These are phyloP conservation scores for Fusarium ambrosium DNA, from an alignment of 2,329 filamentous ascomycete species.

Conservation along the genomic window DNA sequence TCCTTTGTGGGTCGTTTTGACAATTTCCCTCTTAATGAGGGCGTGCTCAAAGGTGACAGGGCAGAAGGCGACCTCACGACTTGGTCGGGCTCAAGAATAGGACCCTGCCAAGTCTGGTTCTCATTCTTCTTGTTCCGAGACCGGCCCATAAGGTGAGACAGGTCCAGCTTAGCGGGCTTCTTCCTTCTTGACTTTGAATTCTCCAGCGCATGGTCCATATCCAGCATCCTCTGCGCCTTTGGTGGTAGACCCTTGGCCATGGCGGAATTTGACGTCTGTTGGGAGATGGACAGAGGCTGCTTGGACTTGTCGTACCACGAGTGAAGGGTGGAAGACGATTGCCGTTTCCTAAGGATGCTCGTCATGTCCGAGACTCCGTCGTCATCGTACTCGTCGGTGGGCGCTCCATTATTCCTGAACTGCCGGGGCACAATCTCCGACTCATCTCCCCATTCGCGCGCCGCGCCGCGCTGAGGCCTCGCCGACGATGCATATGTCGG, in stretches of 20 bases:
- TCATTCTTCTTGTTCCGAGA: constrained; percentile 48
- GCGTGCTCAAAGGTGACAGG: constrained; percentile 54
- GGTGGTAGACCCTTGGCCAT: constrained; percentile 68
- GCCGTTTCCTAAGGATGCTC: constrained; percentile 60
- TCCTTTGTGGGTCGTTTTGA: constrained; percentile 56
- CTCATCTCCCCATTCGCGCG: constrained; percentile 45
- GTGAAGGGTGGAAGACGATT: constrained; percentile 68
- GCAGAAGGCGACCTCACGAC: constrained; percentile 59
- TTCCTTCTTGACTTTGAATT: constrained; percentile 49
- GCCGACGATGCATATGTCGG: constrained; percentile 27
- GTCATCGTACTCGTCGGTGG: constrained; percentile 43
- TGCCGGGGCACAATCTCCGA: constrained; percentile 45
- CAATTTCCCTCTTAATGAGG: constrained; percentile 47
- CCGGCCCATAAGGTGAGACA: constrained; percentile 59
- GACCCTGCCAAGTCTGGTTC: constrained; percentile 50
- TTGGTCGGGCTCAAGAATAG: constrained; percentile 54
- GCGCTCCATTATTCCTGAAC: constrained; percentile 32
- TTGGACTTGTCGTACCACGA: constrained; percentile 71
- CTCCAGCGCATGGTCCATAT: constrained; percentile 55
- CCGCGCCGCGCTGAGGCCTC: constrained; percentile 26
- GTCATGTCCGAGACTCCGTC: constrained; percentile 57
- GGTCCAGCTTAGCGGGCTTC: constrained; percentile 64
- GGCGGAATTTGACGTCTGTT: constrained; percentile 70
- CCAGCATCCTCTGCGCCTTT: constrained; percentile 62
- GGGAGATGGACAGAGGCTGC: constrained; percentile 68